phyloP scores from a whole-genome alignment of 345 rosid species.

The Erysimum cheiranthoides region DNA sequence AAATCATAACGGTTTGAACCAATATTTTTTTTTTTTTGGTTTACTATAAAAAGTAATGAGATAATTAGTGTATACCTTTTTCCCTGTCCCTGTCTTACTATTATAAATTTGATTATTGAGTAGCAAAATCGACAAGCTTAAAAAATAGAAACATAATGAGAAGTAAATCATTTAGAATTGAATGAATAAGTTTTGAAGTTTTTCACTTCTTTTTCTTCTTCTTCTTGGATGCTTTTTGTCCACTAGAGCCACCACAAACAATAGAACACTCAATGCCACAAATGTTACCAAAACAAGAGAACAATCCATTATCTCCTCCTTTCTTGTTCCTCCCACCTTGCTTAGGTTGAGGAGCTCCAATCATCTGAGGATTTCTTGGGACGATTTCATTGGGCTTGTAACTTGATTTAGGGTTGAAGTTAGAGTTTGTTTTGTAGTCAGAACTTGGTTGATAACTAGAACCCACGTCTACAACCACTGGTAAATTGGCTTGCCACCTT shows the following conservation, averaged over 20 bases:
- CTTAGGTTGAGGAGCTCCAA: conserved; percentile 44
- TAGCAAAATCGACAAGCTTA: conserved; percentile 40
- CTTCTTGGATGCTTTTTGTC: conserved; percentile 32
- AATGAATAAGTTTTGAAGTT: not conserved
- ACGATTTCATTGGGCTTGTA: conserved; percentile 42
- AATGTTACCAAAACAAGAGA: conserved; percentile 72
- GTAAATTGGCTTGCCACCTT: conserved; percentile 81
- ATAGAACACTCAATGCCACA: conserved; percentile 80
- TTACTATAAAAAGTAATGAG: conserved; percentile 3
- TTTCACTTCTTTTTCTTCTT: conserved; percentile 34
- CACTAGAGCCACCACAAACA: conserved; percentile 58
- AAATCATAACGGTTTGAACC: not conserved
- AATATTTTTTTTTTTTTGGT: not conserved
- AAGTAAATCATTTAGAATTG: conserved; percentile 12
- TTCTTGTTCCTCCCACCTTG: conserved; percentile 35
- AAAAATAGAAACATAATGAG: conserved; percentile 26
- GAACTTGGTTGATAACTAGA: conserved; percentile 48
- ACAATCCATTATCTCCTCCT: conserved; percentile 50
- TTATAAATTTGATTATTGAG: conserved; percentile 8
- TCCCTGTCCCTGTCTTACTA: conserved; percentile 28
- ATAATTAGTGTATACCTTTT: not conserved
- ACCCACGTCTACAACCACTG: conserved; percentile 58
- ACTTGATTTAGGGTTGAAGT: conserved; percentile 41
- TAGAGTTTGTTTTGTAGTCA: conserved; percentile 40
- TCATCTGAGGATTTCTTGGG: conserved; percentile 36